These are phyloP conservation scores for Cryphonectria japonica DNA, from an alignment of 2,329 filamentous ascomycete species.

Conservation along the genomic window DNA sequence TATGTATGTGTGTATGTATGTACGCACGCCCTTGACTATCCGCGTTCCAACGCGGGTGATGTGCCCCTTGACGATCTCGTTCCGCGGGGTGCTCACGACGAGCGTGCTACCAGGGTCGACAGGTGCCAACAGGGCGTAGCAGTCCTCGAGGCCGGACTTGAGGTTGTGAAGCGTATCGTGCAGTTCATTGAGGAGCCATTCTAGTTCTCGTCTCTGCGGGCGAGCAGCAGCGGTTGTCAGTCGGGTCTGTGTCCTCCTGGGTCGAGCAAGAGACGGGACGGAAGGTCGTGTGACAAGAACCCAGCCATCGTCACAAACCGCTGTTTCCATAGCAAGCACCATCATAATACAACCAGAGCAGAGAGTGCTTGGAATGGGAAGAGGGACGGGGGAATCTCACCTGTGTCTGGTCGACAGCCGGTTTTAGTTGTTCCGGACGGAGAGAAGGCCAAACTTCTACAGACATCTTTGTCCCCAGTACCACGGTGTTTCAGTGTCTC, in stretches of 20 bases:
- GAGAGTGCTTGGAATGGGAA: not conserved
- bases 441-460: slow-evolving; percentile 63
- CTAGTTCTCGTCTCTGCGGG: slow-evolving; percentile 54
- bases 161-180: slow-evolving; percentile 53
- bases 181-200: slow-evolving; percentile 58
- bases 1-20: not conserved
- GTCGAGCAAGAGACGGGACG: slow-evolving; percentile 4
- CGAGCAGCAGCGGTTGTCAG: slow-evolving; percentile 18
- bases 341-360: not conserved
- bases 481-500: slow-evolving; percentile 11
- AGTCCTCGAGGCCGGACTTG: slow-evolving; percentile 78
- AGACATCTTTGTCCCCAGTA: slow-evolving; percentile 49
- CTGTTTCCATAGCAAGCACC: not conserved
- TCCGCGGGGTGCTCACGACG: slow-evolving; percentile 83
- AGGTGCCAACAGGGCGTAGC: slow-evolving; percentile 82
- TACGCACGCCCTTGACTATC: slow-evolving; percentile 83
- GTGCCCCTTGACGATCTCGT: slow-evolving; percentile 89
- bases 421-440: slow-evolving; percentile 53
- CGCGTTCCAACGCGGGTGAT: slow-evolving; percentile 89
- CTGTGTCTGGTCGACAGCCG: slow-evolving; percentile 53
- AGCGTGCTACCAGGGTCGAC: slow-evolving; percentile 85
- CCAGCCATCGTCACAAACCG: slow-evolving; percentile 21
- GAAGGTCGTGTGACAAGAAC: not conserved
- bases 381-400: slow-evolving; percentile 42
- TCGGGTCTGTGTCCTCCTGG: not conserved